Base-by-base conservation (phyloP, 2,329 filamentous ascomycete species). In the Fusarium transvaalense region DNA sequence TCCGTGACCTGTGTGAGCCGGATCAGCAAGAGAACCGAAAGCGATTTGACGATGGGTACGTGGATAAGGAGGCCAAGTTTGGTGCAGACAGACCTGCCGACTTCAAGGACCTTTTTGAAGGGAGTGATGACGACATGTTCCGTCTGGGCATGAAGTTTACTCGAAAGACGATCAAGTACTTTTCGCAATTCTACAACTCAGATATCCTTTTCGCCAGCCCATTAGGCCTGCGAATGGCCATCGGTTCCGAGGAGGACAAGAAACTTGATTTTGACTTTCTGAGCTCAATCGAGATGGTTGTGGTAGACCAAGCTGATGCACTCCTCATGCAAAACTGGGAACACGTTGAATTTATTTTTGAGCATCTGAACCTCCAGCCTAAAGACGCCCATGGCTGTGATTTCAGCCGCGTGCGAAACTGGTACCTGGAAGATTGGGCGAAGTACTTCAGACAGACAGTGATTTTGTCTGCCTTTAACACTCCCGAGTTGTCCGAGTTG, bases 321-420 rank as follows among this genome's bases (percentile, higher is more conserved):
- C 87, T 97, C 41, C 87, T 97, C 10, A 97, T 97, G 94, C 96
- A 99, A 78, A 98, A 97, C 78, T 98, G 95, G 94, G 94, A 97
- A 75, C 95, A 99, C 76, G 88, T 97, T 64, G 92, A 97, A 78
- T 92, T 92, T 77, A 92, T 97, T 73, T 94, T 98, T 75, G 89
- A 93, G 66, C 93, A 97, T 77, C 86, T 99, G 66, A 99, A 99
- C 78, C 85, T 92, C 23, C 93, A 97, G 74, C 95, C 96, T 37
- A 93, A 91, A 75, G 92, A 97, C 73, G 88, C 93, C 1, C 94
- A 97, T 78, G 94, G 92, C 69, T 97, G 93, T 75, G 96, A 99
- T 82, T 97, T 98, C 77, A 92, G 91, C 71, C 92, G 96, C 19
- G 92, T 98, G 8, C 88, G 94, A 51, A 89, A 85, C 68, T 98